These are phyloP conservation scores for Coniochaeta prunicola DNA, from an alignment of 2,329 filamentous ascomycete species.

Conservation along the genomic window DNA sequence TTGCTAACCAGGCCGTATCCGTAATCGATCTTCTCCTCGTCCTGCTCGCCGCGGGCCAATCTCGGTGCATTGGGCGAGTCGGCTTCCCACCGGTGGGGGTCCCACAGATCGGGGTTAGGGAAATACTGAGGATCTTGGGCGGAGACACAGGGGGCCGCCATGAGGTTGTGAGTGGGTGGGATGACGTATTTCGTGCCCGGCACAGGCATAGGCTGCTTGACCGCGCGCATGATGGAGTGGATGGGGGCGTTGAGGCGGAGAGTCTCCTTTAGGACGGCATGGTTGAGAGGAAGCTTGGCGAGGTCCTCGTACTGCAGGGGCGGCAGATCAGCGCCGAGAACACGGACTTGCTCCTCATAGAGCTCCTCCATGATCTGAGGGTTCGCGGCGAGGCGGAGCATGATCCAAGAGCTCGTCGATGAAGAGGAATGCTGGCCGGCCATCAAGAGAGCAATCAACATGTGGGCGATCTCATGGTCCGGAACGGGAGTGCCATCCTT, in stretches of 20 bases:
- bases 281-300: slow-evolving; percentile 71
- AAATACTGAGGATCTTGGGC: slow-evolving; percentile 68
- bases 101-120: slow-evolving; percentile 74
- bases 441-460: slow-evolving; percentile 85
- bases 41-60: slow-evolving; percentile 36
- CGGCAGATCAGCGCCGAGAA: slow-evolving; percentile 68
- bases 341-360: slow-evolving; percentile 67
- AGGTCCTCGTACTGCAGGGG: slow-evolving; percentile 71
- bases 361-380: slow-evolving; percentile 66
- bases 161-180: slow-evolving; percentile 71
- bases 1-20: slow-evolving; percentile 91
- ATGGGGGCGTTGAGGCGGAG: slow-evolving; percentile 87
- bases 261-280: slow-evolving; percentile 84
- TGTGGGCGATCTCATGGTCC: slow-evolving; percentile 71
- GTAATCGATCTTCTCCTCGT: slow-evolving; percentile 78
- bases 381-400: slow-evolving; percentile 63
- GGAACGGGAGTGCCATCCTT: slow-evolving; percentile 63
- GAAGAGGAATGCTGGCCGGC: slow-evolving; percentile 77
- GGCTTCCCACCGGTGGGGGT: slow-evolving; percentile 84
- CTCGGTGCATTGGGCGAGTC: slow-evolving; percentile 48
- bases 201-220: slow-evolving; percentile 80
- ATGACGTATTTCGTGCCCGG: slow-evolving; percentile 78
- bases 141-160: slow-evolving; percentile 79
- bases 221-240: slow-evolving; percentile 88
- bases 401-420: slow-evolving; percentile 70